Conservation (phyloP, 2,329 filamentous ascomycete genomes). For the Sarocladiaceae sp. region DNA sequence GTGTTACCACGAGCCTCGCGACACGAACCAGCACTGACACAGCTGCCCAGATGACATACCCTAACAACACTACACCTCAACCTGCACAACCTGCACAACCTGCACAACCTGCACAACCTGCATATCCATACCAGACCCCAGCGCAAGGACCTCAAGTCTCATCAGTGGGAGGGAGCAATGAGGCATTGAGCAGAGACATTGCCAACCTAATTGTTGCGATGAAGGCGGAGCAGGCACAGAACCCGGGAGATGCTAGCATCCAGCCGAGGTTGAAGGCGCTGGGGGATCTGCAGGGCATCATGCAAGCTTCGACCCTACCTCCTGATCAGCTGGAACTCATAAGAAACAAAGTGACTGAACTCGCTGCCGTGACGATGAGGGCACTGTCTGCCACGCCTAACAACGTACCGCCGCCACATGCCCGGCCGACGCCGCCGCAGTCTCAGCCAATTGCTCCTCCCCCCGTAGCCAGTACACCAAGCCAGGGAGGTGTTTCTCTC, state of each 20-base stretch:
- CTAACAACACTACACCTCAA: conserved; percentile 32
- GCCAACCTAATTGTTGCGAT: conserved; percentile 68
- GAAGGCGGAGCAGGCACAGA: conserved; percentile 67
- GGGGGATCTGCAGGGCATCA: conserved; percentile 67
- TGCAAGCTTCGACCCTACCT: conserved; percentile 71
- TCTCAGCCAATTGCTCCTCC: conserved; percentile 17
- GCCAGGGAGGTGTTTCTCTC: conserved; percentile 38
- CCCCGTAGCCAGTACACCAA: conserved; percentile 4
- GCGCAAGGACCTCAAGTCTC: conserved; percentile 17
- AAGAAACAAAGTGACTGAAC: conserved; percentile 74
- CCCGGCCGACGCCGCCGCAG: conserved; percentile 17
- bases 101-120: conserved; percentile 14
- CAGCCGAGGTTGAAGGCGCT: conserved; percentile 78
- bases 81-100: conserved; percentile 24
- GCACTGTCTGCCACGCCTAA: conserved; percentile 29
- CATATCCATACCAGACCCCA: conserved; percentile 29
- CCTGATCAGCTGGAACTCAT: conserved; percentile 78
- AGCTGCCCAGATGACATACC: neutral
- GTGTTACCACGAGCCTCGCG: conserved; percentile 9
- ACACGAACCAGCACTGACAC: neutral
- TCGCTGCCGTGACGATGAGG: conserved; percentile 58
- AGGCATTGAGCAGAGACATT: conserved; percentile 77
- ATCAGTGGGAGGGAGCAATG: conserved; percentile 53
- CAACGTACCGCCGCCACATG: conserved; percentile 19
- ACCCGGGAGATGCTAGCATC: conserved; percentile 67